Conservation (phyloP, 345 rosid species). For the Lepidium didymum region DNA sequence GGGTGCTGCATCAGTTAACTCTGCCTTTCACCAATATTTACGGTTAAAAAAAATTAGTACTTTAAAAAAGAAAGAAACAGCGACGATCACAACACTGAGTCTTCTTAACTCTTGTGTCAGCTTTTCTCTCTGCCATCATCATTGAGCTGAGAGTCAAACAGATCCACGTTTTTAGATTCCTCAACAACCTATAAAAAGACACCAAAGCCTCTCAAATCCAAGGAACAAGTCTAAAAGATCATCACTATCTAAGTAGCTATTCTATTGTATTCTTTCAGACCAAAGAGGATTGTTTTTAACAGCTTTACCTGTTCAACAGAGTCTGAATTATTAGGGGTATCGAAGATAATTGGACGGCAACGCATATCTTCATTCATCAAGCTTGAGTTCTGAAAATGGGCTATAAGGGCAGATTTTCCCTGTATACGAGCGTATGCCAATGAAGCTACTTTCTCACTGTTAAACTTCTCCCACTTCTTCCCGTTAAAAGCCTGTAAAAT, state of each 20-base stretch:
- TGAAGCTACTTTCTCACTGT: conserved; percentile 87
- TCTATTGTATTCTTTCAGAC: not conserved
- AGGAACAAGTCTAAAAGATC: not conserved
- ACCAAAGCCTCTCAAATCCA: not conserved
- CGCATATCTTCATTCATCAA: conserved; percentile 89
- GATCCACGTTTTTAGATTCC: conserved; percentile 19
- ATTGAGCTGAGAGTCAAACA: conserved; percentile 11
- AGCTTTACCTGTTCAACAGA: conserved; percentile 38
- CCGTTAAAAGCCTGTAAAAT: conserved; percentile 67
- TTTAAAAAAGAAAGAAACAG: not conserved
- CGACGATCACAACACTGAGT: conserved; percentile 7
- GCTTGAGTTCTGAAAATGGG: conserved; percentile 84
- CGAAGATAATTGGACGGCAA: conserved; percentile 78
- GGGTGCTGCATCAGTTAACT: conserved; percentile 26
- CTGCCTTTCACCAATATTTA: conserved; percentile 23
- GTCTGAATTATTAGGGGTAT: conserved; percentile 45
- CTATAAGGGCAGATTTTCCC: conserved; percentile 70
- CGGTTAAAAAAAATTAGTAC: conserved; percentile 27
- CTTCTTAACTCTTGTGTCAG: conserved; percentile 13
- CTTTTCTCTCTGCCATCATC: conserved; percentile 22
- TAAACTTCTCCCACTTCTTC: conserved; percentile 88
- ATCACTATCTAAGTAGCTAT: not conserved
- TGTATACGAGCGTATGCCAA: conserved; percentile 83
- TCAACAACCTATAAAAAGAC: conserved; percentile 6
- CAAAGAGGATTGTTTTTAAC: not conserved